phyloP scores from a whole-genome alignment of 805 yeast species.

The Hanseniaspora thailandica region DNA sequence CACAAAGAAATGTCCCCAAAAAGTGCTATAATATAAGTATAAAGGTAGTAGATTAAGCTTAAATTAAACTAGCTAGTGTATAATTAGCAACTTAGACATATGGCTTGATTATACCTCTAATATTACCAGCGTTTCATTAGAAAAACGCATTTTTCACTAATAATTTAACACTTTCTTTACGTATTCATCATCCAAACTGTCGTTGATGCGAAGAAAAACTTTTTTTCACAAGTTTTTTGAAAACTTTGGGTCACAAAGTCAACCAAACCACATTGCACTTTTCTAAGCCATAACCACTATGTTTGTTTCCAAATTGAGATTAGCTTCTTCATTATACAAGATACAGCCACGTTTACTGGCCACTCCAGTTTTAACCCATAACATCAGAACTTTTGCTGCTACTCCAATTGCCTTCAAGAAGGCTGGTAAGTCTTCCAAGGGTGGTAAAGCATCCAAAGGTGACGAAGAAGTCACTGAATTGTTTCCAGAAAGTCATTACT shows the following conservation, averaged over 20 bases:
- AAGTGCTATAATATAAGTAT: too few relatives aligned
- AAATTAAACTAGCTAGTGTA: too few relatives aligned
- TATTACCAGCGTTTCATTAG: too few relatives aligned
- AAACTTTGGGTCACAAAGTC: background rate
- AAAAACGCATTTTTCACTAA: too few relatives aligned
- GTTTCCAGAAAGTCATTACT: background rate
- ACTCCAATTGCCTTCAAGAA: conserved; percentile 14
- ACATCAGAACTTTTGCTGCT: background rate
- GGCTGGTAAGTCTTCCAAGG: background rate
- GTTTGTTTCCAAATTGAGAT: background rate
- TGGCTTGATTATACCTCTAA: too few relatives aligned
- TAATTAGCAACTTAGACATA: too few relatives aligned
- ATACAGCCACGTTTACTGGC: background rate
- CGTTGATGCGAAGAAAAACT: background rate
- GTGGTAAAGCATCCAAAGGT: background rate
- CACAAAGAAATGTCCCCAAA: too few relatives aligned
- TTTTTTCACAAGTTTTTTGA: background rate
- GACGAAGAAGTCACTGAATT: background rate
- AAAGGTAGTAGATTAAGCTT: too few relatives aligned
- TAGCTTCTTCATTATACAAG: background rate
- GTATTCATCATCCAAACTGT: too few relatives aligned
- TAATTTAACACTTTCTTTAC: too few relatives aligned
- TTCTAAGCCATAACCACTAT: background rate
- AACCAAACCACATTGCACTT: background rate
- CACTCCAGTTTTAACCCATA: background rate